Evolutionary conservation across 73 alveolate genomes (phyloP).

Genomic region (Tetrahymena elliotti): DNA sequence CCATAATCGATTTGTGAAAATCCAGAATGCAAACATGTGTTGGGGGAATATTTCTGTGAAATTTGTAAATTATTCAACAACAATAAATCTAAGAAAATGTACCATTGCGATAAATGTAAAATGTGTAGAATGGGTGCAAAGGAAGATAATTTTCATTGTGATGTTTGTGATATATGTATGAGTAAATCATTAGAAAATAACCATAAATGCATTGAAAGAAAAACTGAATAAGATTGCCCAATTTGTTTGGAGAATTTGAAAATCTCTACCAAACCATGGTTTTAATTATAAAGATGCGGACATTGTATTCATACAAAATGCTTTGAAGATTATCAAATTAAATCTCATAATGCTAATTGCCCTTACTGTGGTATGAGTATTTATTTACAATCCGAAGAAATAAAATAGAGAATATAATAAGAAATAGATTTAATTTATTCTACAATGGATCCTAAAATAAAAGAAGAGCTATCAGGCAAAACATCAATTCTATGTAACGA

Average conservation of each 20-base stretch:
- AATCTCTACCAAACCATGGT: conserved; percentile 35
- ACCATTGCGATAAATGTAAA: conserved; percentile 70
- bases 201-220: conserved; percentile 48
- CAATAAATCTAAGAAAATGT: conserved; percentile 41
- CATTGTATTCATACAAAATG: conserved; percentile 66
- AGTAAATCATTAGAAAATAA: conserved; percentile 2
- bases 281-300: conserved; percentile 47
- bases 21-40: conserved; percentile 33
- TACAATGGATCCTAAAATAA: neutral
- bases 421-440: neutral
- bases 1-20: conserved; percentile 40
- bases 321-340: neutral
- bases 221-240: conserved; percentile 53
- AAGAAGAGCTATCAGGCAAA: neutral
- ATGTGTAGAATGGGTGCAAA: conserved; percentile 72
- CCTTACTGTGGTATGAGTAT: neutral
- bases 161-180: conserved; percentile 62
- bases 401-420: neutral
- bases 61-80: conserved; percentile 59
- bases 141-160: conserved; percentile 63
- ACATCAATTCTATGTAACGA: neutral
- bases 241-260: conserved; percentile 61
- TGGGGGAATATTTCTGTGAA: conserved; percentile 61
- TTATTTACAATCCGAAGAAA: neutral
- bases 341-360: neutral